Base-by-base conservation (phyloP, 257 asterid species). In the Linaria vulgaris region DNA sequence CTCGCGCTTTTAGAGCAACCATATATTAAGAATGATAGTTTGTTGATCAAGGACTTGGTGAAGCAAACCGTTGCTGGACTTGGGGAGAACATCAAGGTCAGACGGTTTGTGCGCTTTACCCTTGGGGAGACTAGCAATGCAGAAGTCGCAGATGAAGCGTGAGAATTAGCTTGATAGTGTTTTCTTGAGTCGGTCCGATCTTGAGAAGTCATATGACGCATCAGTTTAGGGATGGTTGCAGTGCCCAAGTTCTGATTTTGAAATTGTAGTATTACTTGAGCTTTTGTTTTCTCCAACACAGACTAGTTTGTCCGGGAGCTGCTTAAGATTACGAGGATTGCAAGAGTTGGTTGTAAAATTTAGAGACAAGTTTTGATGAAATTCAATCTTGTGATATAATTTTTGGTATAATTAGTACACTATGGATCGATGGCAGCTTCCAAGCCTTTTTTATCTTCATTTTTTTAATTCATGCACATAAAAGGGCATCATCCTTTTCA, bases 41-140 rank as follows among this genome's bases (percentile, higher is more conserved):
- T 94, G 56, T 72, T 82, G 52, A 94, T 91, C 72, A 94, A 88
- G 74, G 99, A 90, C 45, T 69, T 87, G 85, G 92, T 94, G 38
- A 94, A 85, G 91, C 97, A 87, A 75, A 94, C 95, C 16, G 92
- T 94, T 55, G 97, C 97, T 12, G 74, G 82, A 5, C 78, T 94
- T 9, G 99, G 97, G 69, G 99, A 94, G 78, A 94, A 94, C 80
- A 78, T 94, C 34, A 90, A 87, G 52, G 95, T 94, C 19, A 78
- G 96, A 71, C 81, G 95, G 75, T 90, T 94, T 13, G 75, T 80
- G 60, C 83, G 95, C 24, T 90, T 87, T 71, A 90, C 95, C 14
- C 90, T 90, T 23, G 97, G 99, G 4, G 89, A 87, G 78, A 69
- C 71, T 21, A 70, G 49, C 25, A 69, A 63, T 38, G 65, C 63